Base-by-base conservation (phyloP, 1,284 basidiomycete species). In the Melanopsichium pennsylvanicum region DNA sequence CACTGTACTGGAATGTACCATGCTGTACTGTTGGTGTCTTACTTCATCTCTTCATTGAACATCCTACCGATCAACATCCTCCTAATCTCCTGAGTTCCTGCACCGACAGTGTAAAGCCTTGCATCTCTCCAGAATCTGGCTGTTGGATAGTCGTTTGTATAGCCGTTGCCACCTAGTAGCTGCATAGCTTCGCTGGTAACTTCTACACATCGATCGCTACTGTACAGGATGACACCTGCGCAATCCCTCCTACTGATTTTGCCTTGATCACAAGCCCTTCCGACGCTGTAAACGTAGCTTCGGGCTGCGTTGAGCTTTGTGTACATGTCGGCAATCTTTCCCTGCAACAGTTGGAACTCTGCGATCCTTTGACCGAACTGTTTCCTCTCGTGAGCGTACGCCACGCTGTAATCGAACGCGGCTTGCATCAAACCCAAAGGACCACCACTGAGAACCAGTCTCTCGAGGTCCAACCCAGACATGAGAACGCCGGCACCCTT, bases 271-370 rank as follows among this genome's bases (percentile, higher is more conserved):
- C 75, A 77, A 0, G 75, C 74, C 3, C 69, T 27, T 2, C 55
- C 73, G 1, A 97, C 93, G 21, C 92, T 90, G 81, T 97, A 97
- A 38, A 95, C 92, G 81, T 96, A 96, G 25, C 91, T 86, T 49
- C 94, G 85, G 52, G 90, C 90, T 5, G 93, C 91, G 72, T 88
- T 90, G 44, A 97, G 84, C 81, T 90, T 92, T 16, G 93, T 96
- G 81, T 96, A 97, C 93, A 97, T 97, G 82, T 97, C 93, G 16
- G 84, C 84, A 55, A 84, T 78, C 74, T 84, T 82, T 86, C 91
- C 93, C 86, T 97, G 94, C 89, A 97, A 93, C 48, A 96, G 83
- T 81, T 97, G 93, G 85, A 97, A 96, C 29, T 89, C 89, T n/a
- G 89, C 94, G 42, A 97, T 85, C 4, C 88, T 87, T 73, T 88